Conservation (phyloP, 345 rosid species). For the Arabidopsis arenosa region DNA sequence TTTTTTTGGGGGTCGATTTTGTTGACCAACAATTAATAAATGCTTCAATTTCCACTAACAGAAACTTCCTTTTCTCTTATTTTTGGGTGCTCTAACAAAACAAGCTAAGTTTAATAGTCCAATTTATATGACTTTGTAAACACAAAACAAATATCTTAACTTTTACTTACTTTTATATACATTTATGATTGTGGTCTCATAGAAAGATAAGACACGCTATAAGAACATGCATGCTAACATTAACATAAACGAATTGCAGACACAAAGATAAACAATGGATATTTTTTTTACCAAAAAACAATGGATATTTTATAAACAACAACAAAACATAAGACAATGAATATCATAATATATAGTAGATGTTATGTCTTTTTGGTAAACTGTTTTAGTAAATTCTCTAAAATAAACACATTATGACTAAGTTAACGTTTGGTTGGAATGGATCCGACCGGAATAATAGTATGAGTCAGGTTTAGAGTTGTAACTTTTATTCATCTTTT, state of each 20-base stretch:
- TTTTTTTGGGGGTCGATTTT: constrained; percentile 12
- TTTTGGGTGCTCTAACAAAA: not conserved
- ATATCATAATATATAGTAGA: too few relatives aligned
- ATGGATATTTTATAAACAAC: not conserved
- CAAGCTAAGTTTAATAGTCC: not conserved
- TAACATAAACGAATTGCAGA: not conserved
- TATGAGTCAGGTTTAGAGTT: not conserved
- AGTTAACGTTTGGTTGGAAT: not conserved
- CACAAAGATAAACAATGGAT: not conserved
- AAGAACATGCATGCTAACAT: not conserved
- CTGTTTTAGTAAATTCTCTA: not conserved
- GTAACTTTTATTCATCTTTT: not conserved
- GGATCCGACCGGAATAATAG: too few relatives aligned
- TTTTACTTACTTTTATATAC: not conserved
- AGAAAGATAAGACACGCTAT: not conserved
- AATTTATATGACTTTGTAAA: not conserved
- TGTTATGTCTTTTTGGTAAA: not conserved
- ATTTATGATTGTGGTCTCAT: not conserved
- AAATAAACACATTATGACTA: too few relatives aligned
- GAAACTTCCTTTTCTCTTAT: not conserved
- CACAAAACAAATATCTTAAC: not conserved
- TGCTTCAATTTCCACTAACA: constrained; percentile 3
- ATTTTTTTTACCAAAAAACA: too few relatives aligned
- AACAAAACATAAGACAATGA: not conserved
- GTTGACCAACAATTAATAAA: constrained; percentile 36